Base-by-base conservation (phyloP, 208 protist species). In the Porcisia hertigi region DNA sequence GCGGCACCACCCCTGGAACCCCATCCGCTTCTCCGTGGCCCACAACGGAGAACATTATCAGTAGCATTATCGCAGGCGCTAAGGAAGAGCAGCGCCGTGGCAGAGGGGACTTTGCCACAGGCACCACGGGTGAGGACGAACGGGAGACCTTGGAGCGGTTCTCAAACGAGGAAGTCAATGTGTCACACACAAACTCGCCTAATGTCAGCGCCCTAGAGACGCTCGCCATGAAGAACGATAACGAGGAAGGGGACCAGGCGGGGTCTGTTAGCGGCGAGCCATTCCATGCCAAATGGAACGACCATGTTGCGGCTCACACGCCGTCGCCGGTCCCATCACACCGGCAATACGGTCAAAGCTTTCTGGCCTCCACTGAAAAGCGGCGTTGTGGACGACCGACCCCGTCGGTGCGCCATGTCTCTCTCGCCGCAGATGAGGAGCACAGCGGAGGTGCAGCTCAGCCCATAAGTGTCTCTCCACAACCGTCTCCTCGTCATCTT, bases 41-140 rank as follows among this genome's bases (percentile, higher is more conserved):
- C 11, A 89, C 85, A 12, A 83, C 85, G 6, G 76, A 84, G 43
- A 73, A 89, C 82, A 79, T 88, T 45, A 73, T 86, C 57, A 54
- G 36, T 39, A 88, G 84, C 77, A 82, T 88, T 49, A 30, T 79
- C 52, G 65, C 76, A 39, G 69, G 62, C 23, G 36, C 73, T 36
- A 57, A 71, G 39, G 70, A 79, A 59, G 76, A 49, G 49, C 76
- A 81, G 73, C 78, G 75, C 11, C 84, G 84, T 20, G 65, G 63
- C 30, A 18, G 69, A 11, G 34, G 59, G 34, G 69, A n/a, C 14
- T 1, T 34, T 36, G 53, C 47, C 9, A 34, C 49, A 54, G 30
- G 52, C n/a, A 30, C 25, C 2, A 58, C 23, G 1, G 14, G 3
- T 7, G 72, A 81, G 41, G 60, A 34, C 12, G 45, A 34, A 11